phyloP scores from a whole-genome alignment of 306 rosid genomes.

The Dalbergia oliveri region DNA sequence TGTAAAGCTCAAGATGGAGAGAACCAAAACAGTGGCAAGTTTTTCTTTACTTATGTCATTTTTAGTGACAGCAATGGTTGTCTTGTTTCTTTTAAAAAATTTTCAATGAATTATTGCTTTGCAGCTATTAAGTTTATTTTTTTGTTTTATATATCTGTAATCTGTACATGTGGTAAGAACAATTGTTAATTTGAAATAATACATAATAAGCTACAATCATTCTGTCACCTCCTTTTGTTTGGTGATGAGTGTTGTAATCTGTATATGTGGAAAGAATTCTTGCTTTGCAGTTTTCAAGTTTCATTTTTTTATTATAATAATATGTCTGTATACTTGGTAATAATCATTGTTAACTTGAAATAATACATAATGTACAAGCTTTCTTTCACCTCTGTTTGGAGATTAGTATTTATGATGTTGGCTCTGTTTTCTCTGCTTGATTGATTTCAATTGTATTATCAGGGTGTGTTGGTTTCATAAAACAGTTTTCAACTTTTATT shows the following conservation, averaged over 20 bases:
- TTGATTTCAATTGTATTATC: neutral
- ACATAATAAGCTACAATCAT: neutral
- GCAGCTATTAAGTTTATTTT: neutral
- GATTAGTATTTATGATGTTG: constrained; percentile 22
- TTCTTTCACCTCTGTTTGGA: neutral
- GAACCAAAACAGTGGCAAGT: constrained; percentile 79
- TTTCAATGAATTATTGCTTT: constrained; percentile 1
- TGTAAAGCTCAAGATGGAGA: constrained; percentile 70
- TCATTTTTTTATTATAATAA: neutral
- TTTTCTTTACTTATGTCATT: neutral
- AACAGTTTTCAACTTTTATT: no score
- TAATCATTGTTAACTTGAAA: constrained; percentile 12
- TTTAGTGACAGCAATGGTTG: neutral
- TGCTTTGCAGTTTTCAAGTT: neutral
- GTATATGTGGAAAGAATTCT: neutral
- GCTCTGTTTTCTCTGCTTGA: constrained; percentile 25
- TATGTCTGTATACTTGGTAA: neutral
- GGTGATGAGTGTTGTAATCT: neutral
- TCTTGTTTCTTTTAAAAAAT: neutral
- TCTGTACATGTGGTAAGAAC: neutral
- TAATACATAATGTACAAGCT: neutral
- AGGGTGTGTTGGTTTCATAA: no score
- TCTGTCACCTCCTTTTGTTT: constrained; percentile 6
- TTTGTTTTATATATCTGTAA: neutral
- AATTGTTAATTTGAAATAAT: constrained; percentile 12